phyloP scores from a whole-genome alignment of 176 grass and related monocot genomes.

The Puya raimondii region DNA sequence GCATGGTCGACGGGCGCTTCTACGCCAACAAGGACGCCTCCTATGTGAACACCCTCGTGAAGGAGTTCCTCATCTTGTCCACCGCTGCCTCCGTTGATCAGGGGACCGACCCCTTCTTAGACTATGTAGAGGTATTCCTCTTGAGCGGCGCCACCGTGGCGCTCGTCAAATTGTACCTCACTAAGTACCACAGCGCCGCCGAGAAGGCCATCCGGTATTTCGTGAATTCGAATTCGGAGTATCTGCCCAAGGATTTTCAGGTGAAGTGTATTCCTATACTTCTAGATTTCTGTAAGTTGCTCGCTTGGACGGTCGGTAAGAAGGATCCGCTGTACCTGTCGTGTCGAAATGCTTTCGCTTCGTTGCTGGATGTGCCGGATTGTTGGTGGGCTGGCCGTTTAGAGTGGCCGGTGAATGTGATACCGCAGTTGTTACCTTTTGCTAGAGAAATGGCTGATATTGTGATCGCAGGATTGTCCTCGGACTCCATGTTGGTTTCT shows the following conservation, averaged over 20 bases:
- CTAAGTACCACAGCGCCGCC: conserved; percentile 15
- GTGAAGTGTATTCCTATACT: conserved; percentile 37
- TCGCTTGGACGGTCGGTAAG: conserved; percentile 30
- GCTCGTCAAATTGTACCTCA: conserved; percentile 72
- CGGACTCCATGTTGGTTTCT: conserved; percentile 32
- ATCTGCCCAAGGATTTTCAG: conserved; percentile 29
- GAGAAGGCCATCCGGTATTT: conserved; percentile 52
- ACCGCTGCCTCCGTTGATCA: not conserved
- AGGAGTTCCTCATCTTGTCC: conserved; percentile 44
- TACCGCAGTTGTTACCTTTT: conserved; percentile 60
- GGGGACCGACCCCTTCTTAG: conserved; percentile 11
- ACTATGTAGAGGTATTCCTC: conserved; percentile 63
- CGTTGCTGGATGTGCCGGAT: conserved; percentile 27
- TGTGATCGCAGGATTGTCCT: conserved; percentile 43
- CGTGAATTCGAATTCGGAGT: conserved; percentile 18
- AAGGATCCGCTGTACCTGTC: conserved; percentile 47
- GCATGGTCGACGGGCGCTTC: not conserved
- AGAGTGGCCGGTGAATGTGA: conserved; percentile 28
- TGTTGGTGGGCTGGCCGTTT: conserved; percentile 14
- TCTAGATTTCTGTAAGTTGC: conserved; percentile 60
- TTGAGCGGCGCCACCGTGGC: conserved; percentile 43
- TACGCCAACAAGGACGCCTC: conserved; percentile 7
- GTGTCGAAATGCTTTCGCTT: conserved; percentile 49
- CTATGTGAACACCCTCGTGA: conserved; percentile 48
- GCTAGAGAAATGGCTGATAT: conserved; percentile 40